These are phyloP conservation scores for Botrytis pseudocinerea DNA, from an alignment of 2,329 filamentous ascomycete genomes.

Conservation along the genomic window DNA sequence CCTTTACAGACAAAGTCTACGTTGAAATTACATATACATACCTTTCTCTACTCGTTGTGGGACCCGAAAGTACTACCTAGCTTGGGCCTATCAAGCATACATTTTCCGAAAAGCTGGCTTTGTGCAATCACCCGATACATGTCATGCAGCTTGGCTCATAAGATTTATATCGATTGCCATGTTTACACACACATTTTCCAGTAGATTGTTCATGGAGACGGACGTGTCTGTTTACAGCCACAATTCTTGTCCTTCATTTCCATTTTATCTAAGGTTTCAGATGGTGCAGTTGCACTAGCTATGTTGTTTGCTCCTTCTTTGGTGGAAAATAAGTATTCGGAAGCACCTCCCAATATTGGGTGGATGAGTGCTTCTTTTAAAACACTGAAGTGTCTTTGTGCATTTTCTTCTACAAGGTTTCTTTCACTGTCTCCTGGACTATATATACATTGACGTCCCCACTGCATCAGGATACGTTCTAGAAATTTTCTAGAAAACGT, in stretches of 20 bases:
- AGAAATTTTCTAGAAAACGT: not conserved
- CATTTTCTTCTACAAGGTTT: not conserved
- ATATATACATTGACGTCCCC: not conserved
- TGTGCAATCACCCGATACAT: conserved; percentile 15
- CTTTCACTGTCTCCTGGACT: not conserved
- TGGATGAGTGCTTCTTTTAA: not conserved
- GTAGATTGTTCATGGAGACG: not conserved
- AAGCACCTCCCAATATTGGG: not conserved
- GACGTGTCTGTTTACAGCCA: conserved; percentile 14
- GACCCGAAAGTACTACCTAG: not conserved
- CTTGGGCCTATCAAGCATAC: not conserved
- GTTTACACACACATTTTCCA: not conserved
- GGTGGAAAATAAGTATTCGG: conserved; percentile 11
- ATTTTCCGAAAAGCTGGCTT: conserved; percentile 10
- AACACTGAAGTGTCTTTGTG: not conserved
- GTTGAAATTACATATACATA: not conserved
- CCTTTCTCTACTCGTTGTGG: not conserved
- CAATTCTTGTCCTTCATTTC: not conserved
- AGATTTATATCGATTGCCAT: conserved; percentile 5
- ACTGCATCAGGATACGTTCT: not conserved
- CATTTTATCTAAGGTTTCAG: not conserved
- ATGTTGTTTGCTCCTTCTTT: not conserved
- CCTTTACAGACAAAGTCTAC: not conserved
- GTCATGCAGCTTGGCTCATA: not conserved
- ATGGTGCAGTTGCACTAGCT: not conserved